Conservation (phyloP, 768 basidiomycete species). For the Plicaturopsis crispa region DNA sequence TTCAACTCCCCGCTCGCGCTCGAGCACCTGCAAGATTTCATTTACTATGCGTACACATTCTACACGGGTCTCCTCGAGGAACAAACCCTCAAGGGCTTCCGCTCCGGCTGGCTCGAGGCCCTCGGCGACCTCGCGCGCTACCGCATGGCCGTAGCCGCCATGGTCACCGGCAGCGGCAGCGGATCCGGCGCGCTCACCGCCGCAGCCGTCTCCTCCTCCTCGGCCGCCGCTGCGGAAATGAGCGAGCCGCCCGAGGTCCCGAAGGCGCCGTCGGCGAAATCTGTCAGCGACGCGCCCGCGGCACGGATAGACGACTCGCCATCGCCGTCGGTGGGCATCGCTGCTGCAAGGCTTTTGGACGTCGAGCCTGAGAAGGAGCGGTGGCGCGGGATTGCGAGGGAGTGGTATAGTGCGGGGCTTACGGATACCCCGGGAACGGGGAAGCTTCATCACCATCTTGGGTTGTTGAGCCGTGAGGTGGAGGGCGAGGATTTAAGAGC, state of each 20-base stretch:
- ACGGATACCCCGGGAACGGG: conserved; percentile 90
- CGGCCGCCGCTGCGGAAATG: conserved; percentile 20
- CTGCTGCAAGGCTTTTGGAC: conserved; percentile 74
- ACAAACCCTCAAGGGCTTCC: conserved; percentile 58
- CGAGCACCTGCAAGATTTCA: conserved; percentile 90
- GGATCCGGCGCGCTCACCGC: conserved; percentile 39
- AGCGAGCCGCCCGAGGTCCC: conserved; percentile 9
- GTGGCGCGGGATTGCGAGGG: conserved; percentile 83
- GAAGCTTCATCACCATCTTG: conserved; percentile 90
- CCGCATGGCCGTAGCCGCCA: conserved; percentile 90
- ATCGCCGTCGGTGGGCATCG: conserved; percentile 76
- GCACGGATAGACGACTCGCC: conserved; percentile 58
- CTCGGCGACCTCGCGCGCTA: conserved; percentile 95
- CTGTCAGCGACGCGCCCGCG: conserved; percentile 39
- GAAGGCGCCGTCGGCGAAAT: conserved; percentile 21
- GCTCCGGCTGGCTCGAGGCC: conserved; percentile 89
- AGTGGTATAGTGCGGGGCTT: conserved; percentile 89
- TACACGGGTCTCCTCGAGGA: conserved; percentile 90
- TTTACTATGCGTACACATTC: conserved; percentile 91
- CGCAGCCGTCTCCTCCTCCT: conserved; percentile 46
- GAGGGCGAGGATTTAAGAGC: conserved; percentile 77
- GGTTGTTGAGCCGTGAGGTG: conserved; percentile 77
- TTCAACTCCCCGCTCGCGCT: conserved; percentile 62
- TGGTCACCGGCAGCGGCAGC: conserved; percentile 49
- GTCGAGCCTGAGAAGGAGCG: conserved; percentile 88